Base-by-base conservation (phyloP, 176 grass and related monocot genomes). In the Juncus inflexus region DNA sequence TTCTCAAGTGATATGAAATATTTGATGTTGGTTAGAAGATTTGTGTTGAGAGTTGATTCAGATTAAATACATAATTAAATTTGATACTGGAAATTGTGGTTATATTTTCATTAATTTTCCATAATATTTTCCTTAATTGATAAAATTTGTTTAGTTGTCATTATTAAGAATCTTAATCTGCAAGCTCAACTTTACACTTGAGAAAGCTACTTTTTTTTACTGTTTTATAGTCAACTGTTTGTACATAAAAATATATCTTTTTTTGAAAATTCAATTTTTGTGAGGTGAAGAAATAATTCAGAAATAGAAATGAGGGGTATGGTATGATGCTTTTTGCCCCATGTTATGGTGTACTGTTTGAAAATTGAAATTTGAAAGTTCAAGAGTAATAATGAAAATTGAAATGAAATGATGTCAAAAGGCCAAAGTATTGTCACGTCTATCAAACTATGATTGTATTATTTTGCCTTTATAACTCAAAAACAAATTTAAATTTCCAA, bases 401-500 rank as follows among this genome's bases (percentile, higher is more conserved):
- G 43, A 47, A 47, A 47, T 47, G 43, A 42, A 71, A 71, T 71
- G 68, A 71, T 71, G 39, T 71, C 52, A 59, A 71, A 59, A 58
- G 52, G 68, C 39, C 40, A 60, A 60, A 70, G 54, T 52, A 71
- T 60, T 71, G 68, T 71, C 68, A 71, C 58, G 54, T 71, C 68
- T 7, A 71, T 59, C 68, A 71, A 16, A 71, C 39, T 41, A 71
- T 71, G 2, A 60, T 71, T 41, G 9, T 15, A 41, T 6, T 7
- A 41, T 36, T 15, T 57, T 28, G 14, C 54, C 57, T 47, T 54
- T 71, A 55, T 53, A 55, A 70, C 66, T 70, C 41, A 54, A 51
- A 70, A 59, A 71, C 54, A 71, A 59, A 71, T 71, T 71, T 55
- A 71, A 71, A 71, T 71, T 71, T 58, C 38, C 68, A 38, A 71